Percentiles rank a stretch among this genome's conserved stretches.
Evolutionary conservation across 495 filamentous ascomycete genomes (phyloP).

Genomic region (Penicillium goetzii): DNA sequence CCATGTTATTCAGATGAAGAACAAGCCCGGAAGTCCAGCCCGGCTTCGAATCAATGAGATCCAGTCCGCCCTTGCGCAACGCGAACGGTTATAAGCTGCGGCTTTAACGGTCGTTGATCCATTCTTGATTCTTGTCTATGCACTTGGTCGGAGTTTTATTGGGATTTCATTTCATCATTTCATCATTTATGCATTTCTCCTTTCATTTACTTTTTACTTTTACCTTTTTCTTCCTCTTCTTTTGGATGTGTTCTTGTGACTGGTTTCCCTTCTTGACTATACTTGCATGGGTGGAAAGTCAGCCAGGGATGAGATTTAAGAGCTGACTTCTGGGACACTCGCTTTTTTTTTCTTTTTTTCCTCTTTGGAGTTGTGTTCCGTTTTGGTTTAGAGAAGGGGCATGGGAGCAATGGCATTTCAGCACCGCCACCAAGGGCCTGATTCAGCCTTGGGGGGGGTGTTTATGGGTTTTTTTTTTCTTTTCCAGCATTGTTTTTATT

Average conservation of each 20-base stretch:
- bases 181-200: slow-evolving; percentile 1
- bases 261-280: slow-evolving; percentile 12
- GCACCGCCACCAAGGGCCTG: slow-evolving; percentile 5
- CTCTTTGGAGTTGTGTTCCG: slow-evolving; percentile 3
- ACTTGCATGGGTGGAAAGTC: slow-evolving; percentile 5
- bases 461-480: slow-evolving; percentile 7
- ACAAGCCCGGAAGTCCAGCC: slow-evolving; percentile 17
- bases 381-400: slow-evolving; percentile 1
- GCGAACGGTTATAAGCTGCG: not conserved
- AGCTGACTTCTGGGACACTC: slow-evolving; percentile 4
- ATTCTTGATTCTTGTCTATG: slow-evolving; percentile 11
- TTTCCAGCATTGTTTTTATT: slow-evolving; percentile 3
- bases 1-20: slow-evolving; percentile 27
- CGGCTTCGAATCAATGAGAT: slow-evolving; percentile 14
- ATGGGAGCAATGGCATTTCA: slow-evolving; percentile 14
- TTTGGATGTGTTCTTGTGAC: slow-evolving; percentile 9
- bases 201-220: not conserved
- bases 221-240: not conserved
- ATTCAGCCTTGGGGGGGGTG: not conserved
- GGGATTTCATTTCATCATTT: not conserved
- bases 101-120: slow-evolving; percentile 4
- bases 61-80: slow-evolving; percentile 7
- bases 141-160: slow-evolving; percentile 14
- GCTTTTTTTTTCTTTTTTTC: not conserved
- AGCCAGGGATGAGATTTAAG: not conserved